Conservation (phyloP, 2,329 filamentous ascomycete species). For the Colletotrichum kahawae region DNA sequence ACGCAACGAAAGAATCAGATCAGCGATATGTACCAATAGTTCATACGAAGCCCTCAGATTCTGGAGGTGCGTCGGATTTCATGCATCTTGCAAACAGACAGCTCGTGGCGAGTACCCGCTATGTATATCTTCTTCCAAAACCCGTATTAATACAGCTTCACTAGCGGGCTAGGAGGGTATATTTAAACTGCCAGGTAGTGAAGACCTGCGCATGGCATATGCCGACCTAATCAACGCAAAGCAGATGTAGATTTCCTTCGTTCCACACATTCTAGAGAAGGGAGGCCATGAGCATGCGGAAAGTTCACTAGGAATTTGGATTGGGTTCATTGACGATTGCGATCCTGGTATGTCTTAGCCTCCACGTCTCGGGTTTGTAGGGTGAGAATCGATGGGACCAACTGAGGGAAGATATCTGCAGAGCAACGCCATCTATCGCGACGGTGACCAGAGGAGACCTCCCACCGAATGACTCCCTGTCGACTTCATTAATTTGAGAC, state of each 20-base stretch:
- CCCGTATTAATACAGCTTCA: neutral
- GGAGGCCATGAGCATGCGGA: neutral
- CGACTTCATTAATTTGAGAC: neutral
- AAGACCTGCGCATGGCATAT: neutral
- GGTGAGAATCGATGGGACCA: neutral
- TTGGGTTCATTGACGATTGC: fast-evolving
- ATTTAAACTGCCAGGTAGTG: neutral
- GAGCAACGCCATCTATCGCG: neutral
- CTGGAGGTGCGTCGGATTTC: neutral
- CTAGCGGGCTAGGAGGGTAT: neutral
- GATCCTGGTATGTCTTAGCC: fast-evolving
- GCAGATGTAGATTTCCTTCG: neutral
- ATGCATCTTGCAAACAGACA: neutral
- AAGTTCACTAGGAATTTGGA: fast-evolving
- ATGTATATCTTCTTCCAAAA: neutral
- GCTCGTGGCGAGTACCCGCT: neutral
- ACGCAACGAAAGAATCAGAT: neutral
- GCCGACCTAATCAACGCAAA: neutral
- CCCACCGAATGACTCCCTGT: neutral
- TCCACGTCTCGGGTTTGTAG: neutral
- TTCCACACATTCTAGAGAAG: neutral
- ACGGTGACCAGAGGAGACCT: neutral
- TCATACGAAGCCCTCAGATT: neutral
- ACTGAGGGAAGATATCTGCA: neutral
- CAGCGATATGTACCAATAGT: neutral